Evolutionary conservation across 345 rosid species (phyloP).

Genomic region (Leavenworthia alabamica): DNA sequence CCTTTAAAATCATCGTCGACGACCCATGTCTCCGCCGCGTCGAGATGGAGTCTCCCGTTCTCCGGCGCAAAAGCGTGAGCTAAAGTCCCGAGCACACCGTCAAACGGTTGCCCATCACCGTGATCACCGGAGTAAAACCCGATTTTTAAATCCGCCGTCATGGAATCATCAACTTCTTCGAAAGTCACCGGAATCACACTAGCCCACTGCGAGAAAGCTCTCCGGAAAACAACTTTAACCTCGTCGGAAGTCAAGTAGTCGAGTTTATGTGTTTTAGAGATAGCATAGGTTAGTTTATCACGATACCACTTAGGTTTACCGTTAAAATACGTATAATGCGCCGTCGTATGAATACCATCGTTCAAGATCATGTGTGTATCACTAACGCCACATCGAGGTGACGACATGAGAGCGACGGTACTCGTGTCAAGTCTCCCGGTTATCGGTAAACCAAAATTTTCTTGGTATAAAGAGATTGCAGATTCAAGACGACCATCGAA

Average conservation of each 20-base stretch:
- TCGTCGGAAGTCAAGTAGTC: conserved; percentile 45
- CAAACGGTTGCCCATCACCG: conserved; percentile 85
- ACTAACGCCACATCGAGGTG: conserved; percentile 78
- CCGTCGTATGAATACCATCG: conserved; percentile 29
- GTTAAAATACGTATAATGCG: conserved; percentile 55
- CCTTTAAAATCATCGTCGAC: conserved; percentile 42
- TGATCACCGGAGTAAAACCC: conserved; percentile 63
- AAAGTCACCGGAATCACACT: conserved; percentile 65
- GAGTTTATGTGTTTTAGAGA: conserved; percentile 45
- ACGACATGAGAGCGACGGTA: conserved; percentile 50
- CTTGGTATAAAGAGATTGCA: conserved; percentile 54
- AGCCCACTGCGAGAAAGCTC: conserved; percentile 73
- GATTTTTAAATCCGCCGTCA: conserved; percentile 52
- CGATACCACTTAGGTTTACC: conserved; percentile 70
- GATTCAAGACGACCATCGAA: conserved; percentile 54
- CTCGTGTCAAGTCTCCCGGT: conserved; percentile 61
- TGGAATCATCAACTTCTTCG: conserved; percentile 39
- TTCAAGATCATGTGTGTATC: conserved; percentile 31
- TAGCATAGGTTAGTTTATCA: conserved; percentile 53
- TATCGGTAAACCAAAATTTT: conserved; percentile 52
- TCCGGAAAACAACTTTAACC: conserved; percentile 39
- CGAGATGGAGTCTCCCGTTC: conserved; percentile 76
- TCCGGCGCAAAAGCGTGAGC: conserved; percentile 89
- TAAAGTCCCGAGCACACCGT: conserved; percentile 76
- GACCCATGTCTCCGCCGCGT: conserved; percentile 75